A percentile compares a stretch with the other conserved stretches of the same genome.
These are phyloP conservation scores for Botrytis deweyae DNA, from an alignment of 2,329 filamentous ascomycete genomes.

Conservation along the genomic window DNA sequence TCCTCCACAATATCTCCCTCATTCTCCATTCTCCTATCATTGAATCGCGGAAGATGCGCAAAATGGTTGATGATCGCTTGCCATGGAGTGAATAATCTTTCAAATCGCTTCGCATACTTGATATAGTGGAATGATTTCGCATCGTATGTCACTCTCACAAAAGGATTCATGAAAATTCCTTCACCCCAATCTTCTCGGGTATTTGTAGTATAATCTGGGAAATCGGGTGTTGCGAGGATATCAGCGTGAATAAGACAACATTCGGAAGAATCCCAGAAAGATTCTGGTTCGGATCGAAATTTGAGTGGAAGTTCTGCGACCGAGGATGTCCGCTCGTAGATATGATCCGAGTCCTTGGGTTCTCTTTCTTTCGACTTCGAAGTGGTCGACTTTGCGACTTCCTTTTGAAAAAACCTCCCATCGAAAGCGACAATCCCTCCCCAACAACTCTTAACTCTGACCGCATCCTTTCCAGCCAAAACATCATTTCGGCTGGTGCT, in stretches of 20 bases:
- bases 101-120: slow-evolving; percentile 59
- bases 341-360: slow-evolving; percentile 14
- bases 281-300: slow-evolving; percentile 58
- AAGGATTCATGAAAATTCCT: slow-evolving; percentile 73
- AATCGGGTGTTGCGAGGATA: slow-evolving; percentile 40
- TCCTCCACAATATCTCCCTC: slow-evolving; percentile 56
- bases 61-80: slow-evolving; percentile 59
- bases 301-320: slow-evolving; percentile 27
- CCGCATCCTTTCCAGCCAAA: slow-evolving; percentile 58
- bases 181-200: slow-evolving; percentile 41
- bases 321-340: slow-evolving; percentile 22
- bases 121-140: slow-evolving; percentile 57
- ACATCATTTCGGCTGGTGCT: slow-evolving; percentile 62
- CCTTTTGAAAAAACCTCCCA: slow-evolving; percentile 54
- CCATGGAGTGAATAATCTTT: slow-evolving; percentile 60
- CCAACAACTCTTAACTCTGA: slow-evolving; percentile 73
- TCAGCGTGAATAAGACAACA: slow-evolving; percentile 59
- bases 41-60: slow-evolving; percentile 56
- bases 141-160: slow-evolving; percentile 69
- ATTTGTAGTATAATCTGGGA: slow-evolving; percentile 10
- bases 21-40: slow-evolving; percentile 59
- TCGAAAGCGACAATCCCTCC: slow-evolving; percentile 72
- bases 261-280: slow-evolving; percentile 63
- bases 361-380: background rate
- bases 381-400: background rate